Evolutionary conservation across 768 basidiomycete species (phyloP), one percentile per base, ranked within the genome.

Genomic region (Tephrocybe sp.): DNA sequence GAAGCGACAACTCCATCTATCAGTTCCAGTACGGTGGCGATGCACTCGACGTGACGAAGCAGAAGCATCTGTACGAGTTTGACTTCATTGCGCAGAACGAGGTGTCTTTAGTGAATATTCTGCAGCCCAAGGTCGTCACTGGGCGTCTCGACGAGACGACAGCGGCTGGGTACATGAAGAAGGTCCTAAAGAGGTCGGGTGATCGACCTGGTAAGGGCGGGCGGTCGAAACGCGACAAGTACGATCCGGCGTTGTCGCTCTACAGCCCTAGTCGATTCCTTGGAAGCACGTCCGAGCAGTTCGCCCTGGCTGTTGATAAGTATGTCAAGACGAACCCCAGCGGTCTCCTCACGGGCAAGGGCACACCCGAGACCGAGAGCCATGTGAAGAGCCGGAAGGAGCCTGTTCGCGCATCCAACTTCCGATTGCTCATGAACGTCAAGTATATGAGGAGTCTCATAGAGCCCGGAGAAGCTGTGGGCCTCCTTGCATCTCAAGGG

Each of bases 21-120:
- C 97, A 99, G 68, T 99, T 99, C 76, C 78, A 87, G 51, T 99
- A 99, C 65, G 97, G 97, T 10, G 97, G 96, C 45, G 97, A 99
- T 62, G 88, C 88, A 12, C 78, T 99, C 44, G 97, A 99, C 63
- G 93, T 98, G 39, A 98, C 94, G 47, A 94, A 91, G 69, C 95
- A 98, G 71, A 97, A 96, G 67, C 93, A 98, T 70, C 77, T 99
- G 14, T 81, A 85, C 54, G 84, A 97, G 64, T 98, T 98, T 71
- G 88, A 93, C 58, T 99, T 98, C 70, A 85, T 93, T 54, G 89
- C 89, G 5, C 81, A 85, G 61, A 99, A 99, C 69, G 83, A 86
- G 58, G 64, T 79, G 18, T 90, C 93, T 8, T 77, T 97, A 57
- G 77, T 90, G 48, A 84, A 85, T 60, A 79, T 84, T 37, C 80